Base-by-base conservation (phyloP, 192 early-diverging fungal genomes). In the Podila minutissima region DNA sequence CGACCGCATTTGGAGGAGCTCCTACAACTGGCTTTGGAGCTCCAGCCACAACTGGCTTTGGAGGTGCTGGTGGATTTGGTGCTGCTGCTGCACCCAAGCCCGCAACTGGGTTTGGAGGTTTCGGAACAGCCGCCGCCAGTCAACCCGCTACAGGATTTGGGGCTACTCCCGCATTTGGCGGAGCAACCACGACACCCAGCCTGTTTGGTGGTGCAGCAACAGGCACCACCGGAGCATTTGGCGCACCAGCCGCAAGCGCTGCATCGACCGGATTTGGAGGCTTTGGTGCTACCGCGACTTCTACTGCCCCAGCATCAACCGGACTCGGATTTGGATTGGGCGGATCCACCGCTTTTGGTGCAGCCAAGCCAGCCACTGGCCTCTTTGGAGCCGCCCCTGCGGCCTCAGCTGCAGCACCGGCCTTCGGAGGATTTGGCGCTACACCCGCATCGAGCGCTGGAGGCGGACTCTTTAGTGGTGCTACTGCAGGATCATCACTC, bases 1-100 rank as follows among this genome's bases (percentile, higher is more conserved):
- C 83, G n/a, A 58, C 75, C 19, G 88, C 84, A 15, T 90, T 90
- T 70, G 88, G 88, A 29, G 71, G 82, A 13, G 68, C 86, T 1
- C 67, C 82, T 4, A 8, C 78, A 13, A 65, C 85, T 33, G 83
- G 83, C 15, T 88, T 88, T 64, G 87, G 88, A 24, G 41, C 73
- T 6, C 60, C 83, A 31, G 37, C 75, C 0, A 71, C 83, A 12
- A 20, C 58, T 61, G 75, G 83, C 49, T 82, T 82, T 60, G 85
- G 83, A 41, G 66, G 59, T 4, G 12, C 62, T 31, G 83, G 82
- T 48, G 86, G 72, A 15, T 86, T 87, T 66, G 88, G 87, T 38
- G 71, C 74, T 53, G 78, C 62, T 4, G 62, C 71, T 8, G 78
- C 84, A n/a, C 41, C 72, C n/a, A 85, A 85, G 37, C 79, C 84